These are phyloP conservation scores for Excoecaria cochinchinensis DNA, from an alignment of 345 rosid species.

Conservation along the genomic window DNA sequence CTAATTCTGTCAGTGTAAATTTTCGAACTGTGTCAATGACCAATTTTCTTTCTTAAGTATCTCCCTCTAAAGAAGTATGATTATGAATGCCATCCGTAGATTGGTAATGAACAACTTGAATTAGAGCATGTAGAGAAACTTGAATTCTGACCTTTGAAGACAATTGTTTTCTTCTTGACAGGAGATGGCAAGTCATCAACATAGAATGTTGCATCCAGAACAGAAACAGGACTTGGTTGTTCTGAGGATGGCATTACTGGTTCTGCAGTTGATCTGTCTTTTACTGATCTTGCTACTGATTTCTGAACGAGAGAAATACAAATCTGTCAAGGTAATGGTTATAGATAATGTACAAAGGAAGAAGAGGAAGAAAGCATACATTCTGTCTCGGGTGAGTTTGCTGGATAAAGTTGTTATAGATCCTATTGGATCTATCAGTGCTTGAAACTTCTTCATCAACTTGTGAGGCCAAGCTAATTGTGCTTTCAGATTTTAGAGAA, in stretches of 20 bases:
- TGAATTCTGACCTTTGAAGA: conserved; percentile 57
- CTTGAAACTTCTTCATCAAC: conserved; percentile 67
- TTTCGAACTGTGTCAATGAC: background rate
- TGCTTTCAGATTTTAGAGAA: conserved; percentile 56
- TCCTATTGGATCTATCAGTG: conserved; percentile 44
- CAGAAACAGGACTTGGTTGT: conserved; percentile 93
- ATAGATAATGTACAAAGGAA: conserved; percentile 13
- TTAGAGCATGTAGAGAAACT: conserved; percentile 2
- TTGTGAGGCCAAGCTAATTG: conserved; percentile 48
- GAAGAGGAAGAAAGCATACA: conserved; percentile 41
- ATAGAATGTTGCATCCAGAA: conserved; percentile 77
- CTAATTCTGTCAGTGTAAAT: background rate
- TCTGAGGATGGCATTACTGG: conserved; percentile 46
- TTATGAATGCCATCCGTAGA: background rate
- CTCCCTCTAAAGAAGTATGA: background rate
- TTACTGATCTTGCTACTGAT: conserved; percentile 37
- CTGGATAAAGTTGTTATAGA: conserved; percentile 27
- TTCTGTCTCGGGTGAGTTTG: conserved; percentile 33
- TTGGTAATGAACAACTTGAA: background rate
- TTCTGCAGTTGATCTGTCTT: conserved; percentile 34
- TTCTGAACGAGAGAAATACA: conserved; percentile 46
- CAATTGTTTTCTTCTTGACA: conserved; percentile 60
- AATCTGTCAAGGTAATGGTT: conserved; percentile 21
- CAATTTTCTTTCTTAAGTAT: background rate
- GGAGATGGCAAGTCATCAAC: conserved; percentile 85